These are phyloP conservation scores for Candida golubevii DNA, from an alignment of 805 yeast genomes.

Conservation along the genomic window DNA sequence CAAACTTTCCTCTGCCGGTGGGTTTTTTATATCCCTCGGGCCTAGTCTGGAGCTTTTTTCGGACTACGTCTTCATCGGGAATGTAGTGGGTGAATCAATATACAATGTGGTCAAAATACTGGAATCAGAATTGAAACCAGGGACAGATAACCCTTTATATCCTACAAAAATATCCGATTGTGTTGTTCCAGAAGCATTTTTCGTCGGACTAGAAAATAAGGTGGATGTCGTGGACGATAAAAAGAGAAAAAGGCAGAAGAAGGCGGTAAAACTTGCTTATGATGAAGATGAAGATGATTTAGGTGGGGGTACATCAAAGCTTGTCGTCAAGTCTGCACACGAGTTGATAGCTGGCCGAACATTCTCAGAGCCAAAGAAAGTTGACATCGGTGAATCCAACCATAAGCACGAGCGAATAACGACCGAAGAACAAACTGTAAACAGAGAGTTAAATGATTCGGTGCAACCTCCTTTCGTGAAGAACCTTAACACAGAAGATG, in stretches of 20 bases:
- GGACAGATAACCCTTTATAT: slow-evolving; percentile 42
- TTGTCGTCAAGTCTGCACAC: slow-evolving; percentile 42
- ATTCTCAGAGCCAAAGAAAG: too few relatives aligned
- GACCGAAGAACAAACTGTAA: too few relatives aligned
- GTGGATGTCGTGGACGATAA: background rate
- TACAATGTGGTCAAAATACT: slow-evolving; percentile 49
- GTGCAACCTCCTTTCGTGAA: too few relatives aligned
- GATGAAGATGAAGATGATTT: slow-evolving; percentile 39
- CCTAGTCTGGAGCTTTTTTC: slow-evolving; percentile 43
- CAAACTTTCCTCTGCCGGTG: slow-evolving; percentile 19
- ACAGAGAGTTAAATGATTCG: too few relatives aligned
- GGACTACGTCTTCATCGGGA: slow-evolving; percentile 49
- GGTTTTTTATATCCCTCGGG: slow-evolving; percentile 38
- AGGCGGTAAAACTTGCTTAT: slow-evolving; percentile 31
- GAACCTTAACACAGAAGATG: too few relatives aligned
- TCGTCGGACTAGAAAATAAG: slow-evolving; percentile 36
- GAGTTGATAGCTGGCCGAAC: slow-evolving; percentile 17
- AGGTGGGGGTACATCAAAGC: slow-evolving; percentile 23
- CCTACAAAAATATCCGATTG: slow-evolving; percentile 44
- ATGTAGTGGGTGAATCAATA: slow-evolving; percentile 51
- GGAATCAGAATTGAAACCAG: slow-evolving; percentile 41
- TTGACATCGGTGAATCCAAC: too few relatives aligned
- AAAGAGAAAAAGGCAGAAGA: slow-evolving; percentile 22
- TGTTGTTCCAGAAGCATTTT: slow-evolving; percentile 45
- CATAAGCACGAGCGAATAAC: too few relatives aligned